Base-by-base conservation (phyloP, 306 rosid species). In the Astragalus membranaceus region DNA sequence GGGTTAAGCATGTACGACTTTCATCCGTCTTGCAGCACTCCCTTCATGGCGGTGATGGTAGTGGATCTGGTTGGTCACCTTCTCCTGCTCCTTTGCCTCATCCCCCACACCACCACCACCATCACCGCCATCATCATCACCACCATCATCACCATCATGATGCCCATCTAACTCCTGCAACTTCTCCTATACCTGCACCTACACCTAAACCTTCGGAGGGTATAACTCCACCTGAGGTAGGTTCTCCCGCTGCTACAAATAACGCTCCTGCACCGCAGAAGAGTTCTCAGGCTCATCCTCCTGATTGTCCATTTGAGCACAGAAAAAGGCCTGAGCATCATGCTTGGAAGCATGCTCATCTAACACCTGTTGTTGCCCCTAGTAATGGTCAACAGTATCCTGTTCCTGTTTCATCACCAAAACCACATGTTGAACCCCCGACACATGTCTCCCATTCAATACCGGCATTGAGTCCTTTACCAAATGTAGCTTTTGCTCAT, bases 1-100 rank as follows among this genome's bases (percentile, higher is more conserved):
- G 70, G 80, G 98, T 92, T 56, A 92, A 92, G 86, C 98, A 88
- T 79, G 98, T 92, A 65, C 90, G 81, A 17, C 95, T 92, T 70
- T 89, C 98, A 47, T 83, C 95, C 32, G 66, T 83, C 65, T 81
- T 81, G 78, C 89, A 85, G 67, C 93, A 88, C 70, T 88, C 88
- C 67, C 88, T 85, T 62, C 83, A 84, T 43, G 92, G 95, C 23
- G 82, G 80, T 48, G 84, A 79, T 47, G 82, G 82, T 44, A 57
- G 78, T 39, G 77, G 86, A 39, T 64, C 87, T 32, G 53, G 67
- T 1, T 68, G 78, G 59, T 82, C 96, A 5, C 96, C 96, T 76
- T 79, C 98, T 54, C 88, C 95, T 39, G 71, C 85, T 80, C 90
- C 98, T 41, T 54, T 73, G 43, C 85, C 92, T 48, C 89, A 77